phyloP scores from a whole-genome alignment of 139 green algal genomes.

The Pleodorina starrii region DNA sequence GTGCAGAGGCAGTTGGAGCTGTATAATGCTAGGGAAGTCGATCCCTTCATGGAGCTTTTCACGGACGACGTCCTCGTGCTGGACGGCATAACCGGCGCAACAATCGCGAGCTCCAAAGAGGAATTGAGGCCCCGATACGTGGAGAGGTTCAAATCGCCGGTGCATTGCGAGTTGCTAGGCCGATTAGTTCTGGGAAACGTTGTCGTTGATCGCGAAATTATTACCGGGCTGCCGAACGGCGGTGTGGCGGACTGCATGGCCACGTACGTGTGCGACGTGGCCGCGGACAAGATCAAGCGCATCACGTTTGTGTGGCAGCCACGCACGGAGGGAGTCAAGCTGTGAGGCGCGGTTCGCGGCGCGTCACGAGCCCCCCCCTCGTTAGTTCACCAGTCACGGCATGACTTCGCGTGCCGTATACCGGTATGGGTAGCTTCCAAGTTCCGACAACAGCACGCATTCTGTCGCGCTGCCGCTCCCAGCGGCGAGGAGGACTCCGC shows the following conservation, averaged over 20 bases:
- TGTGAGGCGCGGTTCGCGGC: too few relatives aligned
- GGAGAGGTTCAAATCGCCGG: conserved; percentile 56
- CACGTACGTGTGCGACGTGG: conserved; percentile 50
- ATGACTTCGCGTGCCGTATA: too few relatives aligned
- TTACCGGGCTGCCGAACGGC: conserved; percentile 55
- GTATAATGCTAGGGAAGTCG: conserved; percentile 53
- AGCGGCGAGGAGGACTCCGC: too few relatives aligned
- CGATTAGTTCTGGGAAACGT: conserved; percentile 54
- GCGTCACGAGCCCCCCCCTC: too few relatives aligned
- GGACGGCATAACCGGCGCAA: conserved; percentile 42
- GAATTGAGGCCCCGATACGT: conserved; percentile 53
- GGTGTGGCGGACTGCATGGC: conserved; percentile 61
- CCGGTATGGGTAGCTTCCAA: too few relatives aligned
- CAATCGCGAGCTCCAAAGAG: conserved; percentile 45
- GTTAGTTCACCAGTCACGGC: too few relatives aligned
- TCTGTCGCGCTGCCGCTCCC: too few relatives aligned
- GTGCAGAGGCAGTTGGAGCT: conserved; percentile 47
- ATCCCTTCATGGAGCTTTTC: conserved; percentile 51
- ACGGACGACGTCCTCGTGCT: conserved; percentile 43
- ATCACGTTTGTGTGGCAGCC: conserved; percentile 66
- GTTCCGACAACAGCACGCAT: too few relatives aligned
- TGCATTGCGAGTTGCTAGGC: conserved; percentile 64
- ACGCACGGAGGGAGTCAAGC: conserved; percentile 36
- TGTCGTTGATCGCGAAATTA: conserved; percentile 68
- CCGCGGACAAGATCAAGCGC: conserved; percentile 51